A percentile compares a stretch with the other conserved stretches of the same genome.
Evolutionary conservation across 129 eudicot genomes (phyloP).

Genomic region (Sambucus nigra): DNA sequence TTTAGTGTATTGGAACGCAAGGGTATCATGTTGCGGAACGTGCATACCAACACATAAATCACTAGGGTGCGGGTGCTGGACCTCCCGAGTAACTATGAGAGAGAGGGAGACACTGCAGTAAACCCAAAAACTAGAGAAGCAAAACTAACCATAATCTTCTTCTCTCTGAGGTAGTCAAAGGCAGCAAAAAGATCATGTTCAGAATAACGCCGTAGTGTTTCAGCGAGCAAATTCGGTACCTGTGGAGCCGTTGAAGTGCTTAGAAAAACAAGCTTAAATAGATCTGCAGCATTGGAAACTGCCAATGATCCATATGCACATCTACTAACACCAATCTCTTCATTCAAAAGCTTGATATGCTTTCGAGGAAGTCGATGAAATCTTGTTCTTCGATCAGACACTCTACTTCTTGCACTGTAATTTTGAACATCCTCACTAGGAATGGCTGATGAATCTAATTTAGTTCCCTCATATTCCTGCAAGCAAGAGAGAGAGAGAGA

Average conservation of each 20-base stretch:
- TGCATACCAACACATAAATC: too few species aligned
- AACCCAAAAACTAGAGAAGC: neutral
- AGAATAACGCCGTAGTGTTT: constrained; percentile 78
- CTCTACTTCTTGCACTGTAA: constrained; percentile 22
- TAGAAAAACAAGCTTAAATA: constrained; percentile 80
- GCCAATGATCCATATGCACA: constrained; percentile 62
- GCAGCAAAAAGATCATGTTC: constrained; percentile 93
- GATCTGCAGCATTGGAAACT: constrained; percentile 85
- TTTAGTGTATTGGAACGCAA: too few species aligned
- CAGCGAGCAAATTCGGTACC: constrained; percentile 60
- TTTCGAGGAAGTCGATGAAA: constrained; percentile 30
- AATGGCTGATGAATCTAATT: constrained; percentile 21
- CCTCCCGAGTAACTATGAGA: too few species aligned
- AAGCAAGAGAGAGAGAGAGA: constrained; percentile 1
- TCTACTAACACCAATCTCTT: constrained; percentile 22
- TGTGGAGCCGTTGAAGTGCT: constrained; percentile 53
- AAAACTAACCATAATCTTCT: constrained; percentile 57
- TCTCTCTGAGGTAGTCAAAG: constrained; percentile 73
- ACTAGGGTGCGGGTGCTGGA: neutral
- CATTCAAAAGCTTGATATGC: constrained; percentile 39
- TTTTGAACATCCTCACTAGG: constrained; percentile 20
- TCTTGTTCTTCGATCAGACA: constrained; percentile 33
- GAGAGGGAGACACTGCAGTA: too few species aligned
- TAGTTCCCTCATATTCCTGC: constrained; percentile 15
- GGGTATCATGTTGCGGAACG: neutral